phyloP scores from a whole-genome alignment of 2,329 filamentous ascomycete genomes.

The Verticillium nonalfalfae region DNA sequence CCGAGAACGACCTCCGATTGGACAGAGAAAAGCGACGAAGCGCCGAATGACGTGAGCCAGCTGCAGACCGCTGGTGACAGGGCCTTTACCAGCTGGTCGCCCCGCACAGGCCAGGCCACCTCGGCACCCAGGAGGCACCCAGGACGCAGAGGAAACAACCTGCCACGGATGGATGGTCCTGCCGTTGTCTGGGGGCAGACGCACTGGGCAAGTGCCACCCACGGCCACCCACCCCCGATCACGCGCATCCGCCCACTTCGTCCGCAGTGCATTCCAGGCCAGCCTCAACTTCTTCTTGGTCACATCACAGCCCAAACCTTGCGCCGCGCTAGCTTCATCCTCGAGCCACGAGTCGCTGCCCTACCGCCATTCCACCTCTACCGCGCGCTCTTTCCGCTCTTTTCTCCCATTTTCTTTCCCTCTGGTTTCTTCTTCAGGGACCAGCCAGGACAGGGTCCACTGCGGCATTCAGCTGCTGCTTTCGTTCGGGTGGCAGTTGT shows the following conservation, averaged over 20 bases:
- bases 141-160: no score
- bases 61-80: background rate
- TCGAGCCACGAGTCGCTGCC: background rate
- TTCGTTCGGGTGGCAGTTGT: background rate
- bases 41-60: background rate
- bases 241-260: conserved; percentile 2
- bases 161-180: background rate
- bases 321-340: background rate
- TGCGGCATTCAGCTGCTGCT: background rate
- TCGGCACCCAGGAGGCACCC: no score
- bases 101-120: background rate
- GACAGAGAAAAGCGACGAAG: background rate
- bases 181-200: background rate
- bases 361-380: background rate
- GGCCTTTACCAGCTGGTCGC: background rate
- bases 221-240: background rate
- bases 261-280: background rate
- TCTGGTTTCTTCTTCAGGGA: background rate
- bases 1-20: background rate
- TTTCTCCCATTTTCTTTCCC: background rate
- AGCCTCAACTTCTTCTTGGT: conserved; percentile 4
- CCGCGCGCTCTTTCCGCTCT: background rate
- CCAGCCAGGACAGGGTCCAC: background rate
- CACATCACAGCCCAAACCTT: background rate
- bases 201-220: background rate